phyloP scores from a whole-genome alignment of 2,329 filamentous ascomycete genomes.

The Rosellinia necatrix region DNA sequence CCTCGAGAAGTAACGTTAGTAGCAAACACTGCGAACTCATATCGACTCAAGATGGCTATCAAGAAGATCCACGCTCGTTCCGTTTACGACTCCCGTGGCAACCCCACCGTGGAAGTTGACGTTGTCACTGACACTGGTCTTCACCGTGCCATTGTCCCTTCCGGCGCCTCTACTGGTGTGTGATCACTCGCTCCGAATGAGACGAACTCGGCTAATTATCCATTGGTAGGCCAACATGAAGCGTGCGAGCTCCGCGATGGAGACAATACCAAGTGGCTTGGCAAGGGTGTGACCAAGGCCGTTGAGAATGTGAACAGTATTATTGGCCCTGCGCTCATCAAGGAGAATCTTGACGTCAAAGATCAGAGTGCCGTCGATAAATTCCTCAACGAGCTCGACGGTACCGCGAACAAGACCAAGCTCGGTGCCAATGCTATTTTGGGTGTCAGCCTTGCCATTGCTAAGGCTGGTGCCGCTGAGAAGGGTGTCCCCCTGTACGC shows the following conservation, averaged over 20 bases:
- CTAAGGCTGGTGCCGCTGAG: conserved; percentile 87
- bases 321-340: conserved; percentile 81
- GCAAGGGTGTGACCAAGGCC: conserved; percentile 87
- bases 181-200: conserved; percentile 36
- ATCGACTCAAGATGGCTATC: conserved; percentile 74
- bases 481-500: conserved; percentile 87
- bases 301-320: conserved; percentile 83
- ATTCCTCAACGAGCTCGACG: conserved; percentile 85
- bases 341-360: conserved; percentile 82
- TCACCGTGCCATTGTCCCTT: conserved; percentile 96
- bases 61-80: conserved; percentile 89
- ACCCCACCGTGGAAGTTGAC: conserved; percentile 98
- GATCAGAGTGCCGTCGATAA: conserved; percentile 83
- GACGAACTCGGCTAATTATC: conserved; percentile 31
- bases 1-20: conserved; percentile 12
- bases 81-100: conserved; percentile 97
- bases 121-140: conserved; percentile 95
- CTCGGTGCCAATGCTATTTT: conserved; percentile 89
- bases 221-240: conserved; percentile 75
- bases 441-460: conserved; percentile 81
- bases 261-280: conserved; percentile 83
- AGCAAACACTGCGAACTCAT: background rate
- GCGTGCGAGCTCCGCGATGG: conserved; percentile 89
- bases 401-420: conserved; percentile 84
- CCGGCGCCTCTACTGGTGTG: conserved; percentile 91